Base-by-base conservation (phyloP, 768 basidiomycete genomes). In the Paxillus ammoniavirescens region DNA sequence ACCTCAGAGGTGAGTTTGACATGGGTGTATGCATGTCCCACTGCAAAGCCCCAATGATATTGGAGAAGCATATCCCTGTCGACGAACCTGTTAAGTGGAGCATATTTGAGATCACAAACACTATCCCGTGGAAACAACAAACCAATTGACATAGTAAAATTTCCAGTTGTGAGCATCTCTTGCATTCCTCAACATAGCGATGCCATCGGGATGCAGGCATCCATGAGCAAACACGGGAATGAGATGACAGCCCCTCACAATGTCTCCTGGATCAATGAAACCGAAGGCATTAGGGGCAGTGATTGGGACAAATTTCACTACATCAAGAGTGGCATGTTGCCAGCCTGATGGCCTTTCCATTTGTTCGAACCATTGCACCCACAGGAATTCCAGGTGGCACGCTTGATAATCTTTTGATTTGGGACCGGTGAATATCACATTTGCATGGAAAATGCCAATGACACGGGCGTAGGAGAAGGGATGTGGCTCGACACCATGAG, bases 381-480 rank as follows among this genome's bases (percentile, higher is more conserved):
- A 55, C 23, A 58, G 31, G 38, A 58, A 50, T 23, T 55, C 49
- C n/a, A 58, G 28, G 18, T 21, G n/a, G 4, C 49, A 8, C 1
- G 33, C 30, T 6, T 6, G 6, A 2, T 53, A 53, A 31, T 55
- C 36, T 3, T 21, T 30, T 18, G 31, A 43, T 7, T 28, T 21
- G 23, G 21, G 42, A 30, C 41, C 49, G 49, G 28, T 14, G 40
- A 50, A 50, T 1, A 54, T 36, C 1, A 54, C 60, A 31, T 61
- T 51, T 13, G 52, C 62, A 38, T 65, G 64, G 47, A 53, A 65
- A 2, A 65, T 54, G 31, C 63, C 57, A 9, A 64, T 18, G 5
- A 55, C 44, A 1, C 14, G 33, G 18, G 50, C 43, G n/a, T 55
- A 52, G 5, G n/a, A 18, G 10, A 43, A 55, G 6, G 50, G 54